Percentiles rank a stretch among this genome's conserved stretches.
Evolutionary conservation across 2,329 filamentous ascomycete genomes (phyloP).

Genomic region (Ceratocystis colombiana): DNA sequence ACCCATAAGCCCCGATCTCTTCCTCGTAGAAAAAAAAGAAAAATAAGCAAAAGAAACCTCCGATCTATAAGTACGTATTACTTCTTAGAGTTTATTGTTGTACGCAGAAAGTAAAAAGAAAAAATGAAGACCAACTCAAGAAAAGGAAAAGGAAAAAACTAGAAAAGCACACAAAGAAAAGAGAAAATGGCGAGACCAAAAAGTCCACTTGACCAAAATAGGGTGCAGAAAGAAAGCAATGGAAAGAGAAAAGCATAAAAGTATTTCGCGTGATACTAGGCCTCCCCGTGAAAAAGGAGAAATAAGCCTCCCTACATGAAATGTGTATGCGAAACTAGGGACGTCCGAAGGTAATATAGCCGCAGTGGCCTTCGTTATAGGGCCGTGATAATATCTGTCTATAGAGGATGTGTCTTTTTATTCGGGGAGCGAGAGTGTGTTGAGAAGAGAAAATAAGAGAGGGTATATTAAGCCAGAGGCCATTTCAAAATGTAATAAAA

Average conservation of each 20-base stretch:
- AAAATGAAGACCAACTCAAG: neutral
- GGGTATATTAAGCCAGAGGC: conserved; percentile 6
- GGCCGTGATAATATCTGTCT: conserved; percentile 8
- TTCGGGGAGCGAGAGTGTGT: conserved; percentile 2
- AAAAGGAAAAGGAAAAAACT: neutral
- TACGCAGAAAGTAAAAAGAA: neutral
- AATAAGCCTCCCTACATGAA: neutral
- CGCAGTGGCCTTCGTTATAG: neutral
- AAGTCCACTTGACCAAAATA: neutral
- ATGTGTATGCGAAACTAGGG: neutral
- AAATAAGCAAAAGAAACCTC: neutral
- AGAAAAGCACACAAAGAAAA: neutral
- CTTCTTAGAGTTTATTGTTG: neutral
- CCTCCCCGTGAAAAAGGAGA: neutral
- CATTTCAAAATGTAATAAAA: conserved; percentile 2
- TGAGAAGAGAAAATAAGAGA: neutral
- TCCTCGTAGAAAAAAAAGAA: neutral
- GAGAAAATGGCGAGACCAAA: neutral
- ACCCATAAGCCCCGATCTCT: neutral
- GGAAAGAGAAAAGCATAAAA: neutral
- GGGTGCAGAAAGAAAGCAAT: neutral
- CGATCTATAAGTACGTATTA: neutral
- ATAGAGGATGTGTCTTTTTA: neutral
- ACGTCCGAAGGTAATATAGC: neutral
- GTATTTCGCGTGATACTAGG: neutral